Percentiles rank a stretch among this genome's conserved stretches.
Conservation (phyloP, 805 yeast genomes). For the Scheffersomyces amazonensis region DNA sequence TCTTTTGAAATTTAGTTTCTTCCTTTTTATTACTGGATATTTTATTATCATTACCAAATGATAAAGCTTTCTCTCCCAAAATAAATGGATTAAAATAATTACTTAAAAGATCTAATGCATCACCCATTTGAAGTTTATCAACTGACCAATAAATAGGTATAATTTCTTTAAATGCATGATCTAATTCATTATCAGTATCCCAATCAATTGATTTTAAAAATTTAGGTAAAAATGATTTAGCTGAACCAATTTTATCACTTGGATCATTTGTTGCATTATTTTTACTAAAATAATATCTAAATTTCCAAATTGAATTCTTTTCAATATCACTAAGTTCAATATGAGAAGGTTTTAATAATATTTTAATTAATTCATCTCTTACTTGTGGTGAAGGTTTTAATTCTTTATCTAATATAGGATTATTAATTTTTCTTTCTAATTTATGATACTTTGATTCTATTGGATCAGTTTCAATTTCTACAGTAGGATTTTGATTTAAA, state of each 20-base stretch:
- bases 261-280: constrained; percentile 47
- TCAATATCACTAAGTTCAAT: constrained; percentile 70
- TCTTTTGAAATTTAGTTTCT: constrained; percentile 27
- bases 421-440: constrained; percentile 73
- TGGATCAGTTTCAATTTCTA: constrained; percentile 51
- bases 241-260: constrained; percentile 10
- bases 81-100: constrained; percentile 61
- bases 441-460: constrained; percentile 84
- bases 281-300: constrained; percentile 64
- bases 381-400: constrained; percentile 83
- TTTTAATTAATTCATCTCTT: constrained; percentile 67
- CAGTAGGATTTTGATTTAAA: constrained; percentile 1
- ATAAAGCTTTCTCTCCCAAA: constrained; percentile 11
- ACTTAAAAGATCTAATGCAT: constrained; percentile 82
- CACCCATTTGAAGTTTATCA: constrained; percentile 78
- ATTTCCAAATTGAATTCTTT: constrained; percentile 80
- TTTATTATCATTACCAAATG: constrained; percentile 7
- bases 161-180: constrained; percentile 68
- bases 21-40: constrained; percentile 12
- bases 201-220: constrained; percentile 85
- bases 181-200: constrained; percentile 78
- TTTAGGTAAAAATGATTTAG: constrained; percentile 57
- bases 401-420: constrained; percentile 75
- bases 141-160: constrained; percentile 56
- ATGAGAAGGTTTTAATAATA: constrained; percentile 78